A percentile compares a stretch with the other conserved stretches of the same genome.
phyloP scores from a whole-genome alignment of 208 protist species.

The Leishmania amazonensis region DNA sequence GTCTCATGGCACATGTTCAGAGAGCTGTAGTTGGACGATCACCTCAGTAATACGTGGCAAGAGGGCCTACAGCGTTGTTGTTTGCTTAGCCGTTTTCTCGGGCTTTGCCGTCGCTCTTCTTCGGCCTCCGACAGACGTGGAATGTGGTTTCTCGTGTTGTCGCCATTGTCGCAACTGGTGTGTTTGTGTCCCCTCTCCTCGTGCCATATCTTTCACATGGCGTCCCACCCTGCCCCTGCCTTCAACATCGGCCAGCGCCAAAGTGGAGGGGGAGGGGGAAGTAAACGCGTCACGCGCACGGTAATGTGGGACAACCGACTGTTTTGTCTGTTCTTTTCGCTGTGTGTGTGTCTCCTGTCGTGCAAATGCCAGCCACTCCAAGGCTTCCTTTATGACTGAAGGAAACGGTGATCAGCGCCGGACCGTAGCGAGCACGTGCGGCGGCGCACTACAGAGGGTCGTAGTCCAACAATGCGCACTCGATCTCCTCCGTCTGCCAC shows the following conservation, averaged over 20 bases:
- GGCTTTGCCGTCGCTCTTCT: neutral
- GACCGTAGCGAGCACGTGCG: neutral
- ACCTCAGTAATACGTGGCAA: neutral
- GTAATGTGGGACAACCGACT: neutral
- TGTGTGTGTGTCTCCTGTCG: neutral
- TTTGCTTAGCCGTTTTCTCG: neutral
- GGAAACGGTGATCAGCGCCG: neutral
- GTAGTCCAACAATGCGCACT: neutral
- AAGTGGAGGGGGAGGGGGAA: neutral
- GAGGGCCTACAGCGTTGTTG: neutral
- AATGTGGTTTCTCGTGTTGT: neutral
- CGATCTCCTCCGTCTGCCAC: neutral
- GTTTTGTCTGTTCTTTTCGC: neutral
- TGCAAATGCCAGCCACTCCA: neutral
- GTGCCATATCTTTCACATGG: neutral
- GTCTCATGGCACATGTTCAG: neutral
- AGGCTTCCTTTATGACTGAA: neutral
- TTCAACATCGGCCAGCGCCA: neutral
- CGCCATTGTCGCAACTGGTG: neutral
- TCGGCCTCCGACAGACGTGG: too few species aligned
- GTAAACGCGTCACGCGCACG: neutral
- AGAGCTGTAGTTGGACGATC: neutral
- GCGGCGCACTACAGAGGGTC: neutral
- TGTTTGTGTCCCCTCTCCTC: neutral
- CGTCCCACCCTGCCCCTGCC: neutral